Conservation (phyloP, 1,284 basidiomycete genomes). For the Retiboletus flavoniger region DNA sequence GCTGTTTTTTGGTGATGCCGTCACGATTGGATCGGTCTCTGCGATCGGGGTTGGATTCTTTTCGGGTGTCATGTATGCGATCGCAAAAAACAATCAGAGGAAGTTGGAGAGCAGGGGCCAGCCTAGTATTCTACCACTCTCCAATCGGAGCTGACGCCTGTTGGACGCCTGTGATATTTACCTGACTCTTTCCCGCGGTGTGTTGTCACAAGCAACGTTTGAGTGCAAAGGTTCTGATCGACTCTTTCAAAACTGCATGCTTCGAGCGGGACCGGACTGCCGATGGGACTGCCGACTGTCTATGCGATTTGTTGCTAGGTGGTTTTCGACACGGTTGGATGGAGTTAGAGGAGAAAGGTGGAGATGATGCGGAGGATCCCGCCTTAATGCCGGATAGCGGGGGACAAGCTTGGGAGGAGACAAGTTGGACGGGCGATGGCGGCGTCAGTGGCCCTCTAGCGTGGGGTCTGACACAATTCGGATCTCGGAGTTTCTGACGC, state of each 20-base stretch:
- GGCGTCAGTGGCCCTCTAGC: not conserved
- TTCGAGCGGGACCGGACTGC: not conserved
- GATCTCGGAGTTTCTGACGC: not conserved
- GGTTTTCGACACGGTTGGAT: slow-evolving; percentile 3
- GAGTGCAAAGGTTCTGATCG: not conserved
- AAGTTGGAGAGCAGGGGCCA: slow-evolving; percentile 56
- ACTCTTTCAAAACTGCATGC: not conserved
- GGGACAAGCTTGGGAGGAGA: not conserved
- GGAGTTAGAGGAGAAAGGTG: slow-evolving; percentile 21
- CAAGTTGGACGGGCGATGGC: not conserved
- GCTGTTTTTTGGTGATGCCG: slow-evolving; percentile 91
- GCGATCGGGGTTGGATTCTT: slow-evolving; percentile 90
- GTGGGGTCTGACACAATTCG: slow-evolving; percentile 1
- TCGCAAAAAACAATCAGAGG: slow-evolving; percentile 88
- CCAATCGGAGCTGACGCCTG: slow-evolving; percentile 47
- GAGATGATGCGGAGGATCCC: slow-evolving; percentile 27
- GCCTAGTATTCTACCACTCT: slow-evolving; percentile 54
- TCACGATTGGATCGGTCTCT: slow-evolving; percentile 84
- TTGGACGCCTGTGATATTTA: slow-evolving; percentile 32
- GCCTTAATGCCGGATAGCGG: slow-evolving; percentile 24
- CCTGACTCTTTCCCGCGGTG: not conserved
- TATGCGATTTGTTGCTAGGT: not conserved
- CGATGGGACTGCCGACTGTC: not conserved
- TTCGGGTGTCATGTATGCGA: slow-evolving; percentile 86
- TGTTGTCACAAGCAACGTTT: slow-evolving; percentile 3